phyloP scores from a whole-genome alignment of 1,139 yeast genomes.

The Scheffersomyces insectosa region DNA sequence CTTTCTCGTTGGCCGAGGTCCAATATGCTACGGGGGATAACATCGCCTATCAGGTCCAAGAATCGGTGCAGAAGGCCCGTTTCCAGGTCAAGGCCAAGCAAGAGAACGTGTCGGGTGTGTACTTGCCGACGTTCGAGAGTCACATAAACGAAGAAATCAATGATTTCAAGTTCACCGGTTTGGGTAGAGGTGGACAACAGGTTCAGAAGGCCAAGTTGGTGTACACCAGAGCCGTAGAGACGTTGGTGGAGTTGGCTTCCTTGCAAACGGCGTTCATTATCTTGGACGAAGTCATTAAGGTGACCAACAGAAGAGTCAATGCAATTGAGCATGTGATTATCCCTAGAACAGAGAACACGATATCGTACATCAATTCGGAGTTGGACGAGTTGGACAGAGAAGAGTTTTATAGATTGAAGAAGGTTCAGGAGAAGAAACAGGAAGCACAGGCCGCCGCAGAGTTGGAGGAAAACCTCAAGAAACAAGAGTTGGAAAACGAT shows the following conservation, averaged over 20 bases:
- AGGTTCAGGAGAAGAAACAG: conserved; percentile 96
- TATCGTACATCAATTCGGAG: conserved; percentile 88
- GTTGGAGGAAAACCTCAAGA: conserved; percentile 39
- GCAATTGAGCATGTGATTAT: conserved; percentile 98
- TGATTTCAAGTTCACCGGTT: conserved; percentile 93
- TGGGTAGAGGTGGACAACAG: conserved; percentile 98
- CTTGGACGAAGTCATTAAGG: conserved; percentile 95
- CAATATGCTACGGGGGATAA: conserved; percentile 96
- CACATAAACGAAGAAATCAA: conserved; percentile 80
- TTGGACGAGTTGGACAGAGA: conserved; percentile 97
- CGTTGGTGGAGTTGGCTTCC: conserved; percentile 92
- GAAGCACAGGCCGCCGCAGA: conserved; percentile 69
- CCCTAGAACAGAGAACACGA: conserved; percentile 96
- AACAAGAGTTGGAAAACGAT: conserved; percentile 2
- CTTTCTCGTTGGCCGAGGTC: conserved; percentile 95
- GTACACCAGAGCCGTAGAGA: conserved; percentile 92
- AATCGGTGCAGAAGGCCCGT: conserved; percentile 86
- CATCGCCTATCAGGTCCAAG: conserved; percentile 93
- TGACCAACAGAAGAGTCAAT: conserved; percentile 96
- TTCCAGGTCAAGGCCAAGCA: conserved; percentile 89
- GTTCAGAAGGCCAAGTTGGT: conserved; percentile 93
- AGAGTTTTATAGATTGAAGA: conserved; percentile 93
- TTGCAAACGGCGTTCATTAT: conserved; percentile 94
- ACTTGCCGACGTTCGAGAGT: conserved; percentile 88
- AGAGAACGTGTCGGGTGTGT: conserved; percentile 95